Evolutionary conservation across 345 rosid genomes (phyloP).

Genomic region (Conringia planisiliqua): DNA sequence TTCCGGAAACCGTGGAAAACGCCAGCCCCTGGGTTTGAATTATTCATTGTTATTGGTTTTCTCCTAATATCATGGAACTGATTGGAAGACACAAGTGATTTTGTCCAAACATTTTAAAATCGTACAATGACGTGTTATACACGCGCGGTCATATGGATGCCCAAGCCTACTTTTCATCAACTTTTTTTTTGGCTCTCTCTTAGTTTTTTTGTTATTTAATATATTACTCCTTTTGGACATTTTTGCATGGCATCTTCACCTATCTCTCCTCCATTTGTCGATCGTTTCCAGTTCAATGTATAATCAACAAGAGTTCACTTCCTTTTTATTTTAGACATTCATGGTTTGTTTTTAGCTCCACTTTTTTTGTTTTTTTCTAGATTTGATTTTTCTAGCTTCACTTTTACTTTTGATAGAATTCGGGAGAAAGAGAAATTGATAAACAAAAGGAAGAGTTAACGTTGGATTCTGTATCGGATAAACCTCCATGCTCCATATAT

Average conservation of each 20-base stretch:
- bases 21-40: conserved; percentile 1
- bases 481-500: conserved; percentile 11
- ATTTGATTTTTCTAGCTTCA: conserved; percentile 16
- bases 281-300: conserved; percentile 32
- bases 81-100: background rate
- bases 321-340: conserved; percentile 1
- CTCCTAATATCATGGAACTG: conserved; percentile 34
- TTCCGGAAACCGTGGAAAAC: conserved; percentile 20
- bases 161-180: background rate
- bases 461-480: conserved; percentile 25
- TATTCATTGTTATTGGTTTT: background rate
- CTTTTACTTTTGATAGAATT: conserved; percentile 28
- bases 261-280: conserved; percentile 38
- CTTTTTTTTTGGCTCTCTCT: background rate
- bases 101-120: background rate
- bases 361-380: background rate
- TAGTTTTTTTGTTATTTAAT: background rate
- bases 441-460: conserved; percentile 19
- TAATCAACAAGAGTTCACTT: conserved; percentile 12
- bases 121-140: background rate
- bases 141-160: conserved; percentile 21
- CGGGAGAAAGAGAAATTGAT: conserved; percentile 16
- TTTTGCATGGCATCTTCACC: conserved; percentile 35
- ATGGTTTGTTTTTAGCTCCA: conserved; percentile 9
- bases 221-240: conserved; percentile 20